Percentiles rank a stretch among this genome's conserved stretches.
Evolutionary conservation across 2,329 filamentous ascomycete species (phyloP).

Genomic region (Elsinoe batatas): DNA sequence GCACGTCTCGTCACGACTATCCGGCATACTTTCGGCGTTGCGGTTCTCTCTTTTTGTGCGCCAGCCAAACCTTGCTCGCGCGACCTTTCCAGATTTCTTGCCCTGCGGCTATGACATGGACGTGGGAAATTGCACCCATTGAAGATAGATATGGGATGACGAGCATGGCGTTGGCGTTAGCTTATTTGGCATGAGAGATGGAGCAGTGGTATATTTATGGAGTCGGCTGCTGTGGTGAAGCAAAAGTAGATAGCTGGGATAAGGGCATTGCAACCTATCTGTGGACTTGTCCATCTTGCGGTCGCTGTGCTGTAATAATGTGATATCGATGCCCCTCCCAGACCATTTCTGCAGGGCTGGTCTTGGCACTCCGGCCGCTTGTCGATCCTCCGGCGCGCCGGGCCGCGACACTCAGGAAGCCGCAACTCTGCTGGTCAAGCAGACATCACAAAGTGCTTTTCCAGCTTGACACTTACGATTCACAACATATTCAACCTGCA

Average conservation of each 20-base stretch:
- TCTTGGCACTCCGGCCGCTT: background rate
- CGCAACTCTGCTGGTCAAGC: conserved; percentile 4
- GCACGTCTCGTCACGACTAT: background rate
- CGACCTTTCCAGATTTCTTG: background rate
- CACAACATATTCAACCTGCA: background rate
- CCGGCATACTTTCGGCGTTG: background rate
- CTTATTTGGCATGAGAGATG: background rate
- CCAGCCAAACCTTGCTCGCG: background rate
- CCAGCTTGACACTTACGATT: background rate
- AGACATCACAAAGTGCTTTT: background rate
- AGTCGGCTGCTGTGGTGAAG: background rate
- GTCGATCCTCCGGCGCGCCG: conserved; percentile 5
- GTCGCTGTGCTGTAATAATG: background rate
- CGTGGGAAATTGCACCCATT: conserved; percentile 8
- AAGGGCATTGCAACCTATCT: background rate
- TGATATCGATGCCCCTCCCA: background rate
- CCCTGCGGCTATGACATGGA: conserved; percentile 9
- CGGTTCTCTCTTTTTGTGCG: conserved; percentile 5
- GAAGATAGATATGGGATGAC: conserved; percentile 9
- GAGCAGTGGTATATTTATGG: background rate
- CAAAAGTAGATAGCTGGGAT: background rate
- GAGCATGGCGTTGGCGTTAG: conserved; percentile 13
- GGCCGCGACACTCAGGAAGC: conserved; percentile 3
- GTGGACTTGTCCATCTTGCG: no score
- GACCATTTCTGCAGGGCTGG: background rate